Evolutionary conservation across 495 filamentous ascomycete species (phyloP), one percentile per base, ranked within the genome.

Genomic region (Echria macrotheca): DNA sequence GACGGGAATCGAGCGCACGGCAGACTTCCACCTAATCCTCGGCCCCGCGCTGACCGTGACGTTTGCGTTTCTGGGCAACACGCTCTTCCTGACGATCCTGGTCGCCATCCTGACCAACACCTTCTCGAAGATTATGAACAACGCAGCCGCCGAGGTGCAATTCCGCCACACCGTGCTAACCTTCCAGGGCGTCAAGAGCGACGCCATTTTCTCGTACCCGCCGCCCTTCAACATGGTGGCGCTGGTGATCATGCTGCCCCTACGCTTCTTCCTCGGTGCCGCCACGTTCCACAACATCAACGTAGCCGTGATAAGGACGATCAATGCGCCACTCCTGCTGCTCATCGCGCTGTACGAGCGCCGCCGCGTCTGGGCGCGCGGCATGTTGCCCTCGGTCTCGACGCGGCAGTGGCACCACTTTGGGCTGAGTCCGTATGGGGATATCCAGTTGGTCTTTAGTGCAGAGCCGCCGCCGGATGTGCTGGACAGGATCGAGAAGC

Each of bases 71-170:
- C 64, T 84, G 9, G 81, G 81, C 29, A 83, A 84, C 58, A 84
- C 81, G 4, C 71, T 85, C n/a, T 83, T 85, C 69, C 66, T 85
- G 18, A 84, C 81, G 9, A 80, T 85, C 47, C 68, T 85, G 0
- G 79, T 85, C 2, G 78, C 81, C 9, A 83, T 83, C 65, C 71
- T 85, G 12, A 79, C 69, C 57, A 82, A 79, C 54, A 83, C 81
- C 11, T 85, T 83, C 53, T 70, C 77, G 18, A 79, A 75, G 19
- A 79, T 85, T 33, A 76, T 78, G n/a, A 61, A 71, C 32, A 78
- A 83, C 46, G 77, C 77, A 1, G 73, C 73, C 2, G 77, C 76
- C 4, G 81, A 85, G 59, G 76, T 82, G 35, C 77, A 82, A 51
- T 85, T 83, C 56, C 72, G 79, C 23, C 71, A 78, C 40, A 77